phyloP scores from a whole-genome alignment of 2,329 filamentous ascomycete species.

The Sporothrix globosa region DNA sequence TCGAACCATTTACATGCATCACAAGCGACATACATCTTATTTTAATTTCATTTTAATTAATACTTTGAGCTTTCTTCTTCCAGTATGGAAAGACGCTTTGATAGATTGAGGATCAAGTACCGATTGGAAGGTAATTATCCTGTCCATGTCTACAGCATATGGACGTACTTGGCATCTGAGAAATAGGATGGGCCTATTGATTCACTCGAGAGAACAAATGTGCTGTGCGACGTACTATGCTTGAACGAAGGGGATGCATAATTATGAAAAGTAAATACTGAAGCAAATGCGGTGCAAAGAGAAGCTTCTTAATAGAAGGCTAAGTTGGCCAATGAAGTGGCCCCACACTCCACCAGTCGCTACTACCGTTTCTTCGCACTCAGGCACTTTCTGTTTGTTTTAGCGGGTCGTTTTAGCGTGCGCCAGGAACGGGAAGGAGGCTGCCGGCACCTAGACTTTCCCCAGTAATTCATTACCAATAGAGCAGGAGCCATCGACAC shows the following conservation, averaged over 20 bases:
- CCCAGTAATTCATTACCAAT: background rate
- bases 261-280: background rate
- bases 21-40: background rate
- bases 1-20: background rate
- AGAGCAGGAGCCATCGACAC: background rate
- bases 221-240: too few relatives aligned
- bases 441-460: background rate
- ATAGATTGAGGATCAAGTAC: background rate
- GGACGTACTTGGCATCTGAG: background rate
- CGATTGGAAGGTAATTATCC: background rate
- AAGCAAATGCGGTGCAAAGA: background rate
- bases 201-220: background rate
- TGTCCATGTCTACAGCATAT: too few relatives aligned
- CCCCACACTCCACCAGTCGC: background rate
- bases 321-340: too few relatives aligned
- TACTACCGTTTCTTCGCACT: background rate
- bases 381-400: background rate
- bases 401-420: background rate
- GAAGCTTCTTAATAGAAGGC: too few relatives aligned
- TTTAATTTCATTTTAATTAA: background rate
- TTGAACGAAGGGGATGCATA: too few relatives aligned
- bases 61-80: background rate
- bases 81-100: background rate
- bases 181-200: background rate
- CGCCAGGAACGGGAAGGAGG: background rate